These are phyloP conservation scores for Arthrobotrys megalospora DNA, from an alignment of 2,329 filamentous ascomycete species.

Conservation along the genomic window DNA sequence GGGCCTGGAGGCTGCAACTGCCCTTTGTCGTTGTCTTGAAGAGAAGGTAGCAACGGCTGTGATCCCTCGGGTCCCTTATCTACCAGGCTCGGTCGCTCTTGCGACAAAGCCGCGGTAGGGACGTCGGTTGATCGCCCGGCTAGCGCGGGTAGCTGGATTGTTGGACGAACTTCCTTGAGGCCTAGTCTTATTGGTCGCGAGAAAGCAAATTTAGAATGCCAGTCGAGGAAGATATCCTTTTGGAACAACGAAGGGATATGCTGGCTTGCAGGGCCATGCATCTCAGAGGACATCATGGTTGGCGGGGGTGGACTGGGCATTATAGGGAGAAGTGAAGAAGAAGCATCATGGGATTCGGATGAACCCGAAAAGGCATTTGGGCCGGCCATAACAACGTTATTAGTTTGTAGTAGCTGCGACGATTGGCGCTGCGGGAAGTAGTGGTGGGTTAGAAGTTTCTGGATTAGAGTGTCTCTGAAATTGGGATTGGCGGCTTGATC, in stretches of 20 bases:
- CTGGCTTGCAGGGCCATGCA: constrained; percentile 4
- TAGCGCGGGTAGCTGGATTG: constrained; percentile 38
- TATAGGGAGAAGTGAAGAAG: constrained; percentile 26
- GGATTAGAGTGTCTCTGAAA: constrained; percentile 49
- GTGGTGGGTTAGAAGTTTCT: constrained; percentile 22
- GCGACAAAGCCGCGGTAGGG: constrained; percentile 44
- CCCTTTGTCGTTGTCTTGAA: background rate
- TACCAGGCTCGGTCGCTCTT: constrained; percentile 42
- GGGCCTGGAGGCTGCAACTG: background rate
- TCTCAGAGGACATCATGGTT: background rate
- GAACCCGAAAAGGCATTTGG: constrained; percentile 38
- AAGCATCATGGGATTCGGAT: constrained; percentile 28
- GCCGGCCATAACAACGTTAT: constrained; percentile 41
- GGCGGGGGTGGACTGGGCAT: constrained; percentile 41
- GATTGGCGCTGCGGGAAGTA: constrained; percentile 3
- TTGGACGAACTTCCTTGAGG: constrained; percentile 53
- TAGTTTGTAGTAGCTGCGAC: constrained; percentile 27
- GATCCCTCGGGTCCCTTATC: constrained; percentile 40
- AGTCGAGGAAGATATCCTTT: constrained; percentile 58
- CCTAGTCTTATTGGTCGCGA: constrained; percentile 41
- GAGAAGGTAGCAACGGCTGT: background rate
- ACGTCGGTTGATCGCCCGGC: constrained; percentile 25
- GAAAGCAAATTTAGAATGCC: constrained; percentile 60
- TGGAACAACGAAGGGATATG: constrained; percentile 35
- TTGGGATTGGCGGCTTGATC: constrained; percentile 38